Percentiles rank a stretch among this genome's conserved stretches.
These are phyloP conservation scores for Ascoidea tarda DNA, from an alignment of 805 yeast species.

Conservation along the genomic window DNA sequence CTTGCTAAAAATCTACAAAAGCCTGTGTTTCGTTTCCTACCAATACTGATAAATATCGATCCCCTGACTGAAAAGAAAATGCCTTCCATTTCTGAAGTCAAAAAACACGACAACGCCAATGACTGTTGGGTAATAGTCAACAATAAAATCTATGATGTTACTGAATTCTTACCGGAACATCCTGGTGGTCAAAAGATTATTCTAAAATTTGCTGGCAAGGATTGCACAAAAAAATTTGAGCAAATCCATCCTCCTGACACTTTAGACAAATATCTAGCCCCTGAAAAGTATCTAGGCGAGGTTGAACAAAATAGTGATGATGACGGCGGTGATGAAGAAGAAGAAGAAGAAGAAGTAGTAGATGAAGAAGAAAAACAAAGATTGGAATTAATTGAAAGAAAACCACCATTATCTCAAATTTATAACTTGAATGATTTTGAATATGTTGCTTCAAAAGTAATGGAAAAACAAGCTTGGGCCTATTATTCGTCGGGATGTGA, in stretches of 20 bases:
- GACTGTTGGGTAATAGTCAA: slow-evolving; percentile 20
- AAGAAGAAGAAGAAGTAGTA: slow-evolving; percentile 3
- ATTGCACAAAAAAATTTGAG: slow-evolving; percentile 38
- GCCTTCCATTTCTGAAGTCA: slow-evolving; percentile 30
- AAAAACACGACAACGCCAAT: slow-evolving; percentile 53
- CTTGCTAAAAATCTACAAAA: no score
- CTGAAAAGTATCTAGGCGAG: slow-evolving; percentile 1
- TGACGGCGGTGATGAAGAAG: neutral
- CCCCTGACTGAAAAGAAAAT: neutral
- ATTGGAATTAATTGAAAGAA: slow-evolving; percentile 17
- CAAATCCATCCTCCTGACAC: slow-evolving; percentile 33
- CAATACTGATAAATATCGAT: no score
- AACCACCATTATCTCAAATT: slow-evolving; percentile 20
- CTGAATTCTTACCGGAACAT: slow-evolving; percentile 54
- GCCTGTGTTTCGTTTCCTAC: no score
- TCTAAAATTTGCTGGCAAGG: slow-evolving; percentile 27
- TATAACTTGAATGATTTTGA: slow-evolving; percentile 27
- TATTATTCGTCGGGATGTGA: slow-evolving; percentile 35
- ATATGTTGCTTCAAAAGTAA: slow-evolving; percentile 20
- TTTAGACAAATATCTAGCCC: slow-evolving; percentile 23
- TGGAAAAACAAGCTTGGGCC: slow-evolving; percentile 23
- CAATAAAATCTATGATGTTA: slow-evolving; percentile 15
- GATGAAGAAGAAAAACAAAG: slow-evolving; percentile 24
- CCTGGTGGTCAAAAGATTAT: slow-evolving; percentile 50
- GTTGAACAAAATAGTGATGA: slow-evolving; percentile 1